Evolutionary conservation across 2,329 filamentous ascomycete species (phyloP).

Genomic region (Penicillium sumatraense): DNA sequence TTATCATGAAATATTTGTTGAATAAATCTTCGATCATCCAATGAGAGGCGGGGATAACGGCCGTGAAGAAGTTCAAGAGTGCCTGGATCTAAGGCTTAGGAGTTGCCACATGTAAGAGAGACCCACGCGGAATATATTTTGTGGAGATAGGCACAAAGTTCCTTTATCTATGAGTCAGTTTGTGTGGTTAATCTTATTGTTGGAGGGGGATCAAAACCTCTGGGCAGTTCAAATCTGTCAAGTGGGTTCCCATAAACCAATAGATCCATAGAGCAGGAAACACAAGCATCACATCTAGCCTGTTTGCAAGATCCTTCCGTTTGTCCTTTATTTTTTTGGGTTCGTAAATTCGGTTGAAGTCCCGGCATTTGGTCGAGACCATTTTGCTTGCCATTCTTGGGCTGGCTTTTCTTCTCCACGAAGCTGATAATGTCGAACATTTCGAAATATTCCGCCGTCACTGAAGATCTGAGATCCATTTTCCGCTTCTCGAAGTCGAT

Average conservation of each 20-base stretch:
- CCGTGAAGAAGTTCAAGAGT: slow-evolving; percentile 18
- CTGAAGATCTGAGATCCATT: slow-evolving; percentile 9
- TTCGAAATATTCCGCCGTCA: slow-evolving; percentile 21
- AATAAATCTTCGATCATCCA: slow-evolving; percentile 12
- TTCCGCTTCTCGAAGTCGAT: slow-evolving; percentile 10
- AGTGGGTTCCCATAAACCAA: slow-evolving; percentile 20
- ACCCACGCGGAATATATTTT: slow-evolving; percentile 10
- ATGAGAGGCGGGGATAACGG: slow-evolving; percentile 14
- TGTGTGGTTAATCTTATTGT: too few species aligned
- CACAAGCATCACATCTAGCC: slow-evolving; percentile 12
- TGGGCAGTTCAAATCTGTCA: slow-evolving; percentile 13
- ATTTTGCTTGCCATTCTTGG: slow-evolving; percentile 18
- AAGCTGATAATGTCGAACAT: slow-evolving; percentile 15
- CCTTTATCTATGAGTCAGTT: too few species aligned
- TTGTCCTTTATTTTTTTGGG: slow-evolving; percentile 8
- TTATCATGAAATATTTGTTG: slow-evolving; percentile 5
- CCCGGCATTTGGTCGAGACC: slow-evolving; percentile 18
- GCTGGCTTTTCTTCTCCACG: slow-evolving; percentile 5
- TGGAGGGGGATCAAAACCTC: slow-evolving; percentile 13
- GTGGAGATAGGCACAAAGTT: slow-evolving; percentile 10
- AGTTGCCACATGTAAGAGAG: background rate
- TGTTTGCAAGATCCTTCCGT: background rate
- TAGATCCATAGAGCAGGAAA: slow-evolving; percentile 15
- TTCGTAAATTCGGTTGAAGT: slow-evolving; percentile 18
- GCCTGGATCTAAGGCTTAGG: slow-evolving; percentile 1